Evolutionary conservation across 495 filamentous ascomycete genomes (phyloP).

Genomic region (Halenospora varia): DNA sequence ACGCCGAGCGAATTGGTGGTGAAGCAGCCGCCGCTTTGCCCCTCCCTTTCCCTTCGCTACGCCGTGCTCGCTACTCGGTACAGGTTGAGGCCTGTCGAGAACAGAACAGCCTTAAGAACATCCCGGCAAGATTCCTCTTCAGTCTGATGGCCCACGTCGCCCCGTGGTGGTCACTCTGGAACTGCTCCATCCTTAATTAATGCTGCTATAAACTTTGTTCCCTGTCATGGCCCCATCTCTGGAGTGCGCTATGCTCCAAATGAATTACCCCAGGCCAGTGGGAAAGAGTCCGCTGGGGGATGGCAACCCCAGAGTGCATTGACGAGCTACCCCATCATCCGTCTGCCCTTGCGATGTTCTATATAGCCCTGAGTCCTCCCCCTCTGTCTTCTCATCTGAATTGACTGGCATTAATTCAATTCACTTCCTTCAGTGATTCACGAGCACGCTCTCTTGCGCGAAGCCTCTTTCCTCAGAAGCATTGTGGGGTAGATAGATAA

Average conservation of each 20-base stretch:
- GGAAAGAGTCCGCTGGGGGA: neutral
- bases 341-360: neutral
- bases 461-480: too few species aligned
- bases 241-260: neutral
- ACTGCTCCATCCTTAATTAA: neutral
- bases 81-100: neutral
- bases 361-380: neutral
- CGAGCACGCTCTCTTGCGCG: too few species aligned
- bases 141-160: neutral
- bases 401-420: neutral
- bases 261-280: neutral
- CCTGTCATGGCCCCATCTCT: neutral
- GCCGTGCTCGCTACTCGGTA: neutral
- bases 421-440: neutral
- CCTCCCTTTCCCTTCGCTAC: neutral
- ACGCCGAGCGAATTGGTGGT: neutral
- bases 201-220: too few species aligned
- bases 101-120: neutral
- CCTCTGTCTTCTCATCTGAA: neutral
- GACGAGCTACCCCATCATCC: neutral
- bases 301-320: neutral
- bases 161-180: neutral
- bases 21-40: neutral
- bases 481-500: too few species aligned
- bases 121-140: neutral